A percentile compares a stretch with the other conserved stretches of the same genome.
phyloP scores from a whole-genome alignment of 345 rosid genomes.

The Eucalyptus sp. region DNA sequence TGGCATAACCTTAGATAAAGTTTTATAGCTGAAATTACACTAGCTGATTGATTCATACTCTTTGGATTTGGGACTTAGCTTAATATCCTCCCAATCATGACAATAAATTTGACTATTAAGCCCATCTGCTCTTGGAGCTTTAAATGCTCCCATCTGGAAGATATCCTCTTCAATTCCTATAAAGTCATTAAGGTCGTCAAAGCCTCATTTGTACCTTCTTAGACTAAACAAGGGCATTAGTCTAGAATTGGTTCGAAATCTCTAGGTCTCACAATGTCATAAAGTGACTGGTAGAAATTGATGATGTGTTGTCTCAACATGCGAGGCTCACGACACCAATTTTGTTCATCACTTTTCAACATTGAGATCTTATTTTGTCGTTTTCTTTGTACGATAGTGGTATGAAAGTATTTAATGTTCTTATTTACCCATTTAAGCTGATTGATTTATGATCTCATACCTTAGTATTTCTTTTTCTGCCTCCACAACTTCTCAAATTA shows the following conservation, averaged over 20 bases:
- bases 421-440: not conserved
- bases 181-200: not conserved
- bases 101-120: not conserved
- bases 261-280: not conserved
- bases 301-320: not conserved
- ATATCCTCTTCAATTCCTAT: not conserved
- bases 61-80: not conserved
- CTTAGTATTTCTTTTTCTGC: not conserved
- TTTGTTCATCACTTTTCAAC: not conserved
- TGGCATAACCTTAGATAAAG: not conserved
- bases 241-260: not conserved
- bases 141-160: not conserved
- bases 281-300: not conserved
- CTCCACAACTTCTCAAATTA: not conserved
- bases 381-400: not conserved
- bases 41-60: not conserved
- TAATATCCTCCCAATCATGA: not conserved
- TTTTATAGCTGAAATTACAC: not conserved
- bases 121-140: not conserved
- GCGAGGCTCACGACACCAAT: not conserved
- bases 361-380: too few relatives aligned
- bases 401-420: not conserved
- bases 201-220: not conserved
- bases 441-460: not conserved
- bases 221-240: not conserved